Conservation (phyloP, 2,329 filamentous ascomycete species). For the Colletotrichum horii region DNA sequence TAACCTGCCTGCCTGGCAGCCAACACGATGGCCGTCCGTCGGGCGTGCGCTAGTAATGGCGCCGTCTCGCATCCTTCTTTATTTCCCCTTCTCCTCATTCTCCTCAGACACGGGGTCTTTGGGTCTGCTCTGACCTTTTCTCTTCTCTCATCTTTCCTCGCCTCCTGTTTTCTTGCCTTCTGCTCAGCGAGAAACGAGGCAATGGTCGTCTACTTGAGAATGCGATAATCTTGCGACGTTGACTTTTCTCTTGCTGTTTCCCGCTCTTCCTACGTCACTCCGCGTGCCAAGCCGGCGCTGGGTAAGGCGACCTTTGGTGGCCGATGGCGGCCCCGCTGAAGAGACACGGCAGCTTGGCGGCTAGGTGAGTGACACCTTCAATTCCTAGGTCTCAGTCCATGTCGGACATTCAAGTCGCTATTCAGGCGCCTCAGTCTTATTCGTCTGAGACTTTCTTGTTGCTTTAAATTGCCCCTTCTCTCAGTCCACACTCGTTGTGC, state of each 20-base stretch:
- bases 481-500: neutral
- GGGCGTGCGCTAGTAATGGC: neutral
- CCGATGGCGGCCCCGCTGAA: slow-evolving; percentile 21
- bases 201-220: neutral
- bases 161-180: neutral
- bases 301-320: neutral
- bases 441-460: neutral
- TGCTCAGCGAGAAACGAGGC: neutral
- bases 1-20: neutral
- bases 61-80: neutral
- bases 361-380: slow-evolving; percentile 15
- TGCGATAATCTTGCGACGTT: neutral
- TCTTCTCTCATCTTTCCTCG: neutral
- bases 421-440: neutral
- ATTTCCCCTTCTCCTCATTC: neutral
- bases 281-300: slow-evolving; percentile 5
- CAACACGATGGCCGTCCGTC: neutral
- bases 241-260: neutral
- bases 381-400: neutral
- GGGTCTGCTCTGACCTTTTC: neutral
- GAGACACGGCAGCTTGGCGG: slow-evolving; percentile 18
- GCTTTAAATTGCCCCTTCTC: neutral
- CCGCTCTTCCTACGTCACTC: neutral
- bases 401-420: neutral
- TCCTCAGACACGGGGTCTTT: neutral